phyloP scores from a whole-genome alignment of 352 stramenopile genomes.

The Lagenidium giganteum region DNA sequence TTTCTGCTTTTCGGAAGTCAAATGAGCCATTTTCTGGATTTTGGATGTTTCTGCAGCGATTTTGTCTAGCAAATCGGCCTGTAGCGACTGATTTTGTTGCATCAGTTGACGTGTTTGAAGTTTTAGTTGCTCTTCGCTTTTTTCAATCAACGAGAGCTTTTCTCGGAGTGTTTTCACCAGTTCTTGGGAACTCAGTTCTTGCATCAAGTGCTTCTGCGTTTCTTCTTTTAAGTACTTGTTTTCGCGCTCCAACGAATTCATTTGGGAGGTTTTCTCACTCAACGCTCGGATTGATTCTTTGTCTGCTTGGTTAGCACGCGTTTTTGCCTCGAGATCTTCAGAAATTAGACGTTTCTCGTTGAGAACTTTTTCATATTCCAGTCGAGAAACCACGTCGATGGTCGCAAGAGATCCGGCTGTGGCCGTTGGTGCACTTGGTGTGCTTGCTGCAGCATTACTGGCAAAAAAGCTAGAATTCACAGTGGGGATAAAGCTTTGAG shows the following conservation, averaged over 20 bases:
- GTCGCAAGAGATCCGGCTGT: too few relatives aligned
- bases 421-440: too few relatives aligned
- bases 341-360: slow-evolving; percentile 28
- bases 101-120: slow-evolving; percentile 65
- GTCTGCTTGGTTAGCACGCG: slow-evolving; percentile 14
- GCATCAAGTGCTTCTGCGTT: slow-evolving; percentile 53
- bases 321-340: slow-evolving; percentile 15
- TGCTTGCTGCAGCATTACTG: too few relatives aligned
- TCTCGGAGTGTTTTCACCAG: slow-evolving; percentile 46
- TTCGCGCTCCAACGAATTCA: slow-evolving; percentile 47
- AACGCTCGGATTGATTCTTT: slow-evolving; percentile 32
- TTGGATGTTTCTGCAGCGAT: slow-evolving; percentile 57
- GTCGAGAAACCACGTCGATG: slow-evolving; percentile 15
- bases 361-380: slow-evolving; percentile 32
- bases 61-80: slow-evolving; percentile 62
- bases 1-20: slow-evolving; percentile 54
- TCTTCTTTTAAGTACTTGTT: slow-evolving; percentile 55
- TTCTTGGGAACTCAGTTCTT: slow-evolving; percentile 48
- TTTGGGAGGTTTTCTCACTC: slow-evolving; percentile 28
- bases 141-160: slow-evolving; percentile 40
- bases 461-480: too few relatives aligned
- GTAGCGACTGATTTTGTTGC: slow-evolving; percentile 60
- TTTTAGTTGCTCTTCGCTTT: slow-evolving; percentile 67
- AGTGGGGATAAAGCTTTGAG: too few relatives aligned
- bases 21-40: slow-evolving; percentile 61